phyloP scores from a whole-genome alignment of 352 stramenopile species.

The Globisporangium acanthophoron region DNA sequence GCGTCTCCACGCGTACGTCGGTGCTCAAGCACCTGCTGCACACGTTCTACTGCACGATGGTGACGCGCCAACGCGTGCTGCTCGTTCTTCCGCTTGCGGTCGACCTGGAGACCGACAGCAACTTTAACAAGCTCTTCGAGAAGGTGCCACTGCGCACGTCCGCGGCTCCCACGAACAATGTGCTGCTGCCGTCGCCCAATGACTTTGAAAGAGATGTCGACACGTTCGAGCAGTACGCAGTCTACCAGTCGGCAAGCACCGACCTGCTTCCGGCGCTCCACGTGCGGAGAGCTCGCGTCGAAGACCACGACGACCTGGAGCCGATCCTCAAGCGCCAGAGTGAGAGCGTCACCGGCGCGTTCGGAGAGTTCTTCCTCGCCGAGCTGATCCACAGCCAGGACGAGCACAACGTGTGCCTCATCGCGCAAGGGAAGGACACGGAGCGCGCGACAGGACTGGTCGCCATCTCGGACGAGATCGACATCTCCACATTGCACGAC shows the following conservation, averaged over 20 bases:
- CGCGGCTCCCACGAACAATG: background rate
- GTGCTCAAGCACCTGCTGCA: constrained; percentile 56
- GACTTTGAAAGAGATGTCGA: constrained; percentile 21
- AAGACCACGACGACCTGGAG: constrained; percentile 80
- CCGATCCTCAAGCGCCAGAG: constrained; percentile 61
- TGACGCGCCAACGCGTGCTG: constrained; percentile 32
- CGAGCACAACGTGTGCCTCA: constrained; percentile 76
- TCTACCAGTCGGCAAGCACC: constrained; percentile 38
- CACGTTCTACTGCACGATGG: constrained; percentile 37
- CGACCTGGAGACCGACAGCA: constrained; percentile 40
- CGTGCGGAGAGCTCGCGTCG: constrained; percentile 61
- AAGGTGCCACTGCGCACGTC: constrained; percentile 18
- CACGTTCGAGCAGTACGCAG: constrained; percentile 32
- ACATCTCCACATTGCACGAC: constrained; percentile 71
- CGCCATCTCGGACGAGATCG: constrained; percentile 77
- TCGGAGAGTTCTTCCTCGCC: constrained; percentile 91
- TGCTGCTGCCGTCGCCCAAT: constrained; percentile 16
- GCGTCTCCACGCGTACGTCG: constrained; percentile 21
- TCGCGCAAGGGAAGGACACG: constrained; percentile 40
- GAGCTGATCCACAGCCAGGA: constrained; percentile 90
- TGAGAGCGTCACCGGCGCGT: constrained; percentile 56
- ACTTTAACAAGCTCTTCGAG: constrained; percentile 57
- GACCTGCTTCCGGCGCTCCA: constrained; percentile 40
- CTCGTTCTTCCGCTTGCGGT: constrained; percentile 46
- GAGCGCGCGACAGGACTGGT: constrained; percentile 70